Base-by-base conservation (phyloP, 352 stramenopile species). In the Aphanomyces invadans region DNA sequence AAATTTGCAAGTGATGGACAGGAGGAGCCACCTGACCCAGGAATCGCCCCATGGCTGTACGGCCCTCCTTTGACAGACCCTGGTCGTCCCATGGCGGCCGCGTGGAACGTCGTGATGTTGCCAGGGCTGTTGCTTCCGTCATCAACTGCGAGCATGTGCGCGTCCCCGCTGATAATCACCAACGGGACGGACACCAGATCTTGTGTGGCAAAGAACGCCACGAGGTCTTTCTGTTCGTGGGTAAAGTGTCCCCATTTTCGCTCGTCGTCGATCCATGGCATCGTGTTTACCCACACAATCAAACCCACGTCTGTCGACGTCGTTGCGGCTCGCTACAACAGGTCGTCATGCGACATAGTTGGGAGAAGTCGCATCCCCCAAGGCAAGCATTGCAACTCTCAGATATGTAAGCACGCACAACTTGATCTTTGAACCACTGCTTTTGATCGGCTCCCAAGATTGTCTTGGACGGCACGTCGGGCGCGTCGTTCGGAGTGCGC, bases 131-230 rank as follows among this genome's bases (percentile, higher is more conserved):
- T 61, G 11, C 65, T 70, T 7, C 88, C 88, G 44, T 95, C 85
- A 36, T 96, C 88, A 17, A 93, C 76, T 10, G 87, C 88, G 11
- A 96, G 72, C 88, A 96, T 96, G 66, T 96, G 88, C 33, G 88
- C 88, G 57, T 96, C 88, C 21, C 88, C 88, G 53, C 81, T 90
- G 15, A 94, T 71, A 53, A 95, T 88, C 12, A 96, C 74, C 46
- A 96, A 79, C 1, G 79, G 80, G 29, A 68, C 48, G 5, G 62
- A 52, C 67, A 87, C 88, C 19, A 91, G 70, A 4, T 71, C 78
- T 36, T 90, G 77, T 0, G 49, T 76, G 54, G 80, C 76, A 63
- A 94, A 83, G 57, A 81, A 92, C 68, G 79, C 78, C 62, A 92
- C 73, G 33, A 96, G 72, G 57, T 92, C 83, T 17, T 76, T 69